Evolutionary conservation across 257 asterid species (phyloP).

Genomic region (Salvia hispanica): DNA sequence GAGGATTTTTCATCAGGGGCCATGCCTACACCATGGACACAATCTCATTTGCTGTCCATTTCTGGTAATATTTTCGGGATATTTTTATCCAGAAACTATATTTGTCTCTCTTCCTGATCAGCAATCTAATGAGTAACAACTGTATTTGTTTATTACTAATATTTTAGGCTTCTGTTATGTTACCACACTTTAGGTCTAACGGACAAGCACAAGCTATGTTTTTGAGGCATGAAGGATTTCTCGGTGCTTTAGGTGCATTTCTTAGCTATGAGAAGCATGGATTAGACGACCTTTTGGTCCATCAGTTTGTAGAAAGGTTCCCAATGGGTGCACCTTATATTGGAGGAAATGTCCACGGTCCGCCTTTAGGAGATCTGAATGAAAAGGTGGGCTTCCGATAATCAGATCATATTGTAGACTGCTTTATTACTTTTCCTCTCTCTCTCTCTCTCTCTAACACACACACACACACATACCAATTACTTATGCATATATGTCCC

Average conservation of each 20-base stretch:
- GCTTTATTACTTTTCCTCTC: neutral
- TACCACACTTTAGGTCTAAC: conserved; percentile 66
- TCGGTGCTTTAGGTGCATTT: conserved; percentile 99
- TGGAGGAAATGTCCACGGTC: conserved; percentile 96
- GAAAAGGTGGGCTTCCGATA: conserved; percentile 66
- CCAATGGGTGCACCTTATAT: conserved; percentile 99
- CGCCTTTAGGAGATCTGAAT: conserved; percentile 93
- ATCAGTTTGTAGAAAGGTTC: conserved; percentile 97
- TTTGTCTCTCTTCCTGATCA: conserved; percentile 19
- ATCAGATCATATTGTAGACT: neutral
- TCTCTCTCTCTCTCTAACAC: too few species aligned
- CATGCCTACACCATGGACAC: conserved; percentile 99
- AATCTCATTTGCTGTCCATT: conserved; percentile 93
- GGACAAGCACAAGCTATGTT: conserved; percentile 97
- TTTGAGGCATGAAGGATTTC: conserved; percentile 93
- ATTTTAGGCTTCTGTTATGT: conserved; percentile 8
- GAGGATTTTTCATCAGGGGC: conserved; percentile 98
- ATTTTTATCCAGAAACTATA: neutral
- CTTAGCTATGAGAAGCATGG: conserved; percentile 98
- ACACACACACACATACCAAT: neutral
- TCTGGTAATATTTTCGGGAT: conserved; percentile 59
- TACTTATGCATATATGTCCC: neutral
- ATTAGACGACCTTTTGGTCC: conserved; percentile 92
- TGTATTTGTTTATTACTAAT: conserved; percentile 1
- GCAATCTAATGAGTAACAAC: neutral